Evolutionary conservation across 1,139 yeast genomes (phyloP).

Genomic region (Blastobotrys indianensis): DNA sequence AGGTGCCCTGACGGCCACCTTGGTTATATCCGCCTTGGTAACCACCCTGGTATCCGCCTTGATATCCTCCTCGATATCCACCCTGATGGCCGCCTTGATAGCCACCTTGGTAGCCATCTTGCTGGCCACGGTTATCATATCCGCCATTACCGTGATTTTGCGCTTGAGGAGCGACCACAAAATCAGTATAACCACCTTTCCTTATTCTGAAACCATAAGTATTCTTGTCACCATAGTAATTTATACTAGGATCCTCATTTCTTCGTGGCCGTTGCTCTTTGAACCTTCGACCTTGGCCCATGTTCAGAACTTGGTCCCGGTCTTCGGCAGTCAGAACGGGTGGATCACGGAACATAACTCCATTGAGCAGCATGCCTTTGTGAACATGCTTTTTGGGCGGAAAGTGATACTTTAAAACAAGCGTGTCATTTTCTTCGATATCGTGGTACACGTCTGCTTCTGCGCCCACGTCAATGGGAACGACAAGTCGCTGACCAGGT

Average conservation of each 20-base stretch:
- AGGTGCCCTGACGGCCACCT: constrained; percentile 18
- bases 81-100: constrained; percentile 12
- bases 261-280: neutral
- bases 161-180: constrained; percentile 8
- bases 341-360: constrained; percentile 57
- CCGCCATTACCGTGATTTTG: neutral
- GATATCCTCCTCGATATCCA: constrained; percentile 12
- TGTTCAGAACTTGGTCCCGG: constrained; percentile 46
- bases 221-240: constrained; percentile 18
- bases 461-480: constrained; percentile 56
- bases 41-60: constrained; percentile 5
- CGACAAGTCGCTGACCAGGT: constrained; percentile 43
- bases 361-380: constrained; percentile 81
- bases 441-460: constrained; percentile 34
- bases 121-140: constrained; percentile 1
- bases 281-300: constrained; percentile 19
- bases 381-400: constrained; percentile 35
- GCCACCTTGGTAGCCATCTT: constrained; percentile 11
- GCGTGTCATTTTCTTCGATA: constrained; percentile 49
- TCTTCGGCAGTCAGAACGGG: constrained; percentile 61
- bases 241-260: constrained; percentile 22
- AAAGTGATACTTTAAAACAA: constrained; percentile 56
- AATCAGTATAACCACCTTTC: constrained; percentile 24
- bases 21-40: constrained; percentile 20
- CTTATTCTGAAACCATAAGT: constrained; percentile 18